Percentiles rank a stretch among this genome's conserved stretches.
Conservation (phyloP, 169 alveolate species). For the Cryptosporidium sp. region DNA sequence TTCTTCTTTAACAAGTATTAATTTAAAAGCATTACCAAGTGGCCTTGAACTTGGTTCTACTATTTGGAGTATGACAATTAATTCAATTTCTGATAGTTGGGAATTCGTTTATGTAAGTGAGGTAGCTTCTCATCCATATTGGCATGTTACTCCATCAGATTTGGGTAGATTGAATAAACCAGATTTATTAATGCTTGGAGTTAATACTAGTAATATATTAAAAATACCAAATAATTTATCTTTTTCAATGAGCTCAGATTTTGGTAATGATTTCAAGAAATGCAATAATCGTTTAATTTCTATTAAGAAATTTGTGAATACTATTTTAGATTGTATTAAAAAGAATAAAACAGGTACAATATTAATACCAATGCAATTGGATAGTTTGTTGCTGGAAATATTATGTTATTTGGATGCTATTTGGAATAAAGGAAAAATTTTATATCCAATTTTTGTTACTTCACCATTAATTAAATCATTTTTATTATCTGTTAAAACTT, state of each 20-base stretch:
- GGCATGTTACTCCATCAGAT: conserved; percentile 76
- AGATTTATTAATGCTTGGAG: conserved; percentile 39
- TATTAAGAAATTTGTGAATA: conserved; percentile 41
- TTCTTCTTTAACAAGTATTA: conserved; percentile 6
- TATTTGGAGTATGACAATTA: conserved; percentile 54
- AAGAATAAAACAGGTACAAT: conserved; percentile 70
- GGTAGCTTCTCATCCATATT: conserved; percentile 58
- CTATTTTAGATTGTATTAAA: conserved; percentile 34
- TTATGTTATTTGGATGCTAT: conserved; percentile 69
- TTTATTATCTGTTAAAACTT: conserved; percentile 56
- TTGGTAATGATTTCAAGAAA: not conserved
- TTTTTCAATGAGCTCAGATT: conserved; percentile 14
- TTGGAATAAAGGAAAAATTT: conserved; percentile 54
- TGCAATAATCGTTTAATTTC: conserved; percentile 15
- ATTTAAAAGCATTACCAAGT: conserved; percentile 64
- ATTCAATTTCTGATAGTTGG: conserved; percentile 38
- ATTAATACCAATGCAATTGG: conserved; percentile 55
- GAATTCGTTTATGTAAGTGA: conserved; percentile 54
- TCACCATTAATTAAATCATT: conserved; percentile 67
- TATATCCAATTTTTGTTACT: conserved; percentile 57
- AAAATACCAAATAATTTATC: not conserved
- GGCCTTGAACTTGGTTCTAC: conserved; percentile 69
- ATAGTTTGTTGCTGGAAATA: conserved; percentile 46
- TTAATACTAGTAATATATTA: not conserved
- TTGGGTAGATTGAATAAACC: conserved; percentile 47